phyloP scores from a whole-genome alignment of 2,329 filamentous ascomycete species.

The Monosporascus sp. region DNA sequence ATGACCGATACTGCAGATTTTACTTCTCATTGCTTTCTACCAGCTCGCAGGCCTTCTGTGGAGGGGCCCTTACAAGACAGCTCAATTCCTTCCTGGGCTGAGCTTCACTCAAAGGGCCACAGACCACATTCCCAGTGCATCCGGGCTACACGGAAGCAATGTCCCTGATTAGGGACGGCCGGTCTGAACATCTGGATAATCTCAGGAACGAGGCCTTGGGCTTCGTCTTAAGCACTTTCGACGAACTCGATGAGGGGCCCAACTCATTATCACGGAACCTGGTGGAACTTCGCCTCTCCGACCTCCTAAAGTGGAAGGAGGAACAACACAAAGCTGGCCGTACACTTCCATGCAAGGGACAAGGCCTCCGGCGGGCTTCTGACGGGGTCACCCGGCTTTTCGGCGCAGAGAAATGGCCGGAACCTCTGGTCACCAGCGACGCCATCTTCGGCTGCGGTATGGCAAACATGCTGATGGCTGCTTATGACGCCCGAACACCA shows the following conservation, averaged over 20 bases:
- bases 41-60: not conserved
- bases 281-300: not conserved
- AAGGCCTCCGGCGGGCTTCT: slow-evolving; percentile 1
- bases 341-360: slow-evolving; percentile 2
- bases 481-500: slow-evolving; percentile 15
- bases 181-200: not conserved
- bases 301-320: not conserved
- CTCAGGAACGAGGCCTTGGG: not conserved
- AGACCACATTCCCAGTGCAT: not conserved
- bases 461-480: slow-evolving; percentile 16
- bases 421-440: slow-evolving; percentile 11
- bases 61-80: not conserved
- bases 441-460: slow-evolving; percentile 17
- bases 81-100: not conserved
- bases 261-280: not conserved
- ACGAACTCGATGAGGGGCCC: not conserved
- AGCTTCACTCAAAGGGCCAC: not conserved
- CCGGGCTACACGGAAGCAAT: not conserved
- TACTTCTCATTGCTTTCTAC: not conserved
- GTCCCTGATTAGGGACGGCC: not conserved
- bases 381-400: not conserved
- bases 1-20: too few species aligned
- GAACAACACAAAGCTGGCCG: not conserved
- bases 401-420: slow-evolving; percentile 9
- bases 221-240: not conserved